Evolutionary conservation across 345 rosid genomes (phyloP).

Genomic region (Streptanthus diversifolius): DNA sequence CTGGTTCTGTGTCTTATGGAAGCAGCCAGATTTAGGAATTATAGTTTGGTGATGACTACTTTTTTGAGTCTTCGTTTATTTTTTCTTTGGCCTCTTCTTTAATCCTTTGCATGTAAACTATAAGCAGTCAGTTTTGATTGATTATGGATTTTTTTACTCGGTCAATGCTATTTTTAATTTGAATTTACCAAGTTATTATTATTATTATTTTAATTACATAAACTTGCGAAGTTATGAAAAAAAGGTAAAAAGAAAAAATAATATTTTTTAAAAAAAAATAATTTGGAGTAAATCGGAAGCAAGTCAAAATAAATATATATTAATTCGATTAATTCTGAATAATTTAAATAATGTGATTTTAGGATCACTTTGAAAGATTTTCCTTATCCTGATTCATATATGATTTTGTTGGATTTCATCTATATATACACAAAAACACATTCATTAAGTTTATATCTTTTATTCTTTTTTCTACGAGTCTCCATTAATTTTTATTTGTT

Average conservation of each 20-base stretch:
- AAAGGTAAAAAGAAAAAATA: not conserved
- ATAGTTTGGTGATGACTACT: slow-evolving; percentile 3
- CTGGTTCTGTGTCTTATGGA: slow-evolving; percentile 59
- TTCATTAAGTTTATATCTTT: too few species aligned
- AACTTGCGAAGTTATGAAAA: not conserved
- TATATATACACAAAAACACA: too few species aligned
- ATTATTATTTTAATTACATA: too few species aligned
- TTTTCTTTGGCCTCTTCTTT: not conserved
- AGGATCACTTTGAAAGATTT: too few species aligned
- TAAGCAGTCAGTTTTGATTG: not conserved
- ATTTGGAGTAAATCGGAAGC: not conserved
- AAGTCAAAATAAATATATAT: not conserved
- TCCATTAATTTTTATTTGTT: not conserved
- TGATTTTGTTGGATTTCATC: too few species aligned
- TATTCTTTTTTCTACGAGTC: not conserved
- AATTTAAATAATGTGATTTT: too few species aligned
- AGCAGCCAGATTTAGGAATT: slow-evolving; percentile 44
- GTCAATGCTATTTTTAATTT: not conserved
- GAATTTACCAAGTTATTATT: not conserved
- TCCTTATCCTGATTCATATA: too few species aligned
- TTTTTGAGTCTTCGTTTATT: not conserved
- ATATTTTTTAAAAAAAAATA: too few species aligned
- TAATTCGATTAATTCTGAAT: too few species aligned
- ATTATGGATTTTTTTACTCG: not conserved
- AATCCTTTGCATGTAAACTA: not conserved